Base-by-base conservation (phyloP, 139 green algal genomes). In the Micromonas pusilla region DNA sequence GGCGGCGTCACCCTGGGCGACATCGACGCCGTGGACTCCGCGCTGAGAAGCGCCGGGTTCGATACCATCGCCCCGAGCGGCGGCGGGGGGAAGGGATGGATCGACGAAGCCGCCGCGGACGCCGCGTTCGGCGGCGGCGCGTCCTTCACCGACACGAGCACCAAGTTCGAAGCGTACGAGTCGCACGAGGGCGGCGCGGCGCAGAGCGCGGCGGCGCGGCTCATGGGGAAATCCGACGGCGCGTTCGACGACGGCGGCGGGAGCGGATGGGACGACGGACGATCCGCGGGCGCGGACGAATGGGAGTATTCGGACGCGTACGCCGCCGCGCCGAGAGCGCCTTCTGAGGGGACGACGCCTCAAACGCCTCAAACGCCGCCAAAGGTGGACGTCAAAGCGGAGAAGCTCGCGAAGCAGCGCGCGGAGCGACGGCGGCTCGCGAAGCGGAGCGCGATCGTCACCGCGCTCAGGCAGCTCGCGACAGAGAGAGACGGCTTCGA, bases 401-500 rank as follows among this genome's bases (percentile, higher is more conserved):
- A 16, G 45, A 16, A 57, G 16, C 45, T 16, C 9, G 16, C 45
- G 45, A 57, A 16, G 45, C 9, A 57, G 16, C 45, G 63, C 20
- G 62, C 25, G 36, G 37, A 64, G 36, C 33, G 37, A 60, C 20
- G 0, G 33, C 30, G 36, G 37, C 53, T 75, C 34, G 68, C 23
- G 25, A 60, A 39, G 6, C 34, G 68, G 13, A 30, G 30, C 68
- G 68, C 68, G 20, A 39, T 75, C 37, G 38, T 75, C 38, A 75
- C 52, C 68, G 68, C 34, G 2, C 53, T 75, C 1, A 34, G 68
- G 30, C 19, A 63, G 36, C 5, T 75, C 34, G 68, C 68, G 4
- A 75, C 52, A 21, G 25, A 31, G 16, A 75, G 62, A 26, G 25
- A 33, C 31, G 68, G 68, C 5, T 75, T 53, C 37, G 68, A 75